Base-by-base conservation (phyloP, 805 yeast genomes). In the Saccharomyces kudriavzevii region DNA sequence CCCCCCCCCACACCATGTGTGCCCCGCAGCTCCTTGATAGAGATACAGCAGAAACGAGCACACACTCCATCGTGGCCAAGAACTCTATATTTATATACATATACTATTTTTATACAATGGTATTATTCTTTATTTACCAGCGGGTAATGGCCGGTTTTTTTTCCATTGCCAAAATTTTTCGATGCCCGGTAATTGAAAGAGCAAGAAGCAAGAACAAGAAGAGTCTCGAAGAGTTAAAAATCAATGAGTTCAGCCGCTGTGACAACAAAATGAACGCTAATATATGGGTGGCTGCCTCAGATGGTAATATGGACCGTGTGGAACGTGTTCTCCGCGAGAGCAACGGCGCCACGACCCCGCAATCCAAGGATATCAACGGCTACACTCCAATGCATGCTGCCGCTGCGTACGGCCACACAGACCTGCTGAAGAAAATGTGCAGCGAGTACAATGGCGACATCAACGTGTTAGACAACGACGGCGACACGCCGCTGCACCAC, bases 351-450 rank as follows among this genome's bases (percentile, higher is more conserved):
- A 75, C 73, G 58, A 76, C 83, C 2, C 80, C 97, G 2, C 85
- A 89, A 63, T 78, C 85, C 5, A 81, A 84, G 57, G 99, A 94
- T 68, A 87, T 88, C 0, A 89, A 91, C 63, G 99, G 99, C 0
- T 94, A 95, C 70, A 92, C 98, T 0, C 96, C 99, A 5, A 78
- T 94, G 11, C 99, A 94, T 68, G 99, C 99, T 0, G 98, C 99
- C 1, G 96, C 95, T 2, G 86, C 97, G 1, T 94, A 94, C 69
- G 92, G 92, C 8, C 91, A 92, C 66, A 61, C 71, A 2, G 90
- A 85, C 9, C 73, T 94, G 43, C 72, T 94, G 40, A 52, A 53
- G 30, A 60, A 55, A 27, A 60, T 70, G 17, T 57, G 65, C 40
- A 53, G 50, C 4, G 60, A 60, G 27, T 79, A 77, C 57, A 87